Evolutionary conservation across 2,329 filamentous ascomycete genomes (phyloP).

Genomic region (Trichoderma asperellum): DNA sequence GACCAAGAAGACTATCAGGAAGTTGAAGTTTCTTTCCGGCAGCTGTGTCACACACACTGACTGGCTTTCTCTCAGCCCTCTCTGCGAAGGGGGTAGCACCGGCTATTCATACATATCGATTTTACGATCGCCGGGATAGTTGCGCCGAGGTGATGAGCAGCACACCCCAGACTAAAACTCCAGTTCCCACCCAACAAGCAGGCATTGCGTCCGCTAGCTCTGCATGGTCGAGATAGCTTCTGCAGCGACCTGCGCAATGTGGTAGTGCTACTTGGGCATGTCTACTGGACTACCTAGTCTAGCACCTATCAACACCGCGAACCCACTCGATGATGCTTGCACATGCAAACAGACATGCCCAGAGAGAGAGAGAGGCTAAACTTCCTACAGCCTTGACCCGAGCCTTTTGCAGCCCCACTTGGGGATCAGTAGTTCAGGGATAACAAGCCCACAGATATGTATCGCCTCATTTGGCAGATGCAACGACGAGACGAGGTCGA

Average conservation of each 20-base stretch:
- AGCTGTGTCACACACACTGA: background rate
- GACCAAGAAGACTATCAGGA: background rate
- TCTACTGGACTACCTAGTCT: too few relatives aligned
- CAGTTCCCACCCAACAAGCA: background rate
- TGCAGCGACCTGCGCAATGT: slow-evolving; percentile 10
- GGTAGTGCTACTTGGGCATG: background rate
- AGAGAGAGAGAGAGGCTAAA: background rate
- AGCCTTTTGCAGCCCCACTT: slow-evolving; percentile 9
- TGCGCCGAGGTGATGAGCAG: background rate
- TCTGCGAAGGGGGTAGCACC: slow-evolving; percentile 11
- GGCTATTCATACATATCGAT: slow-evolving; percentile 20
- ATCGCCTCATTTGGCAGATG: slow-evolving; percentile 21
- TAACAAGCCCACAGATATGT: background rate
- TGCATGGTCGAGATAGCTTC: background rate
- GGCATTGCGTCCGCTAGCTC: slow-evolving; percentile 3
- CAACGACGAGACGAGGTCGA: background rate
- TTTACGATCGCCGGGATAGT: slow-evolving; percentile 7
- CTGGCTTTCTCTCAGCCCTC: background rate
- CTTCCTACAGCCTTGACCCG: slow-evolving; percentile 11
- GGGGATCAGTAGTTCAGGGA: slow-evolving; percentile 13
- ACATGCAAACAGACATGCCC: background rate
- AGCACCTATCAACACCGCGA: background rate
- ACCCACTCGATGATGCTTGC: slow-evolving; percentile 4
- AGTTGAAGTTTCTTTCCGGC: background rate
- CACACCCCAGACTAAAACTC: slow-evolving; percentile 8